phyloP scores from a whole-genome alignment of 148 eudicot species.

The Fallopia convolvulus region DNA sequence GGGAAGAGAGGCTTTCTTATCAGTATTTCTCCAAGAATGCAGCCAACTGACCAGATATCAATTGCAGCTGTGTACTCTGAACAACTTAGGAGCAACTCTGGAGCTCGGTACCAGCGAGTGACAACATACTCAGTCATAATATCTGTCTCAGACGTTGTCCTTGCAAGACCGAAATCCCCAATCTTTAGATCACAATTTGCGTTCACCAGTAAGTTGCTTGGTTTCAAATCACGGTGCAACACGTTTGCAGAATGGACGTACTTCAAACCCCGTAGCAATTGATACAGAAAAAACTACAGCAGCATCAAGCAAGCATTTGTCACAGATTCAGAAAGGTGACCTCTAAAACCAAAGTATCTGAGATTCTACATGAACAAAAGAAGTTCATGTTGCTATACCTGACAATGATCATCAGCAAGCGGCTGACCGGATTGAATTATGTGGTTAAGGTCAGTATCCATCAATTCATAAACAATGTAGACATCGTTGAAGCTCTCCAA shows the following conservation, averaged over 20 bases:
- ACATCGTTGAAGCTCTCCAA: slow-evolving; percentile 45
- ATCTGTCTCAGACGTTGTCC: slow-evolving; percentile 52
- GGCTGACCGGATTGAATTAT: slow-evolving; percentile 43
- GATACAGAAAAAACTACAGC: slow-evolving; percentile 45
- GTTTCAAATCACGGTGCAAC: slow-evolving; percentile 49
- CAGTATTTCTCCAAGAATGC: slow-evolving; percentile 42
- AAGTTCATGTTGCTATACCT: slow-evolving; percentile 24
- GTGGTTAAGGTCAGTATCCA: slow-evolving; percentile 39
- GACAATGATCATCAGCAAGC: slow-evolving; percentile 44
- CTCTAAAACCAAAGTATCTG: not conserved
- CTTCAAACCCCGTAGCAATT: slow-evolving; percentile 37
- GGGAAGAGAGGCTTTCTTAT: slow-evolving; percentile 44
- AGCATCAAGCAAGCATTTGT: not conserved
- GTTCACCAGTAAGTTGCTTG: slow-evolving; percentile 42
- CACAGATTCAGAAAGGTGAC: not conserved
- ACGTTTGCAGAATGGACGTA: slow-evolving; percentile 49
- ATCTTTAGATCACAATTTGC: slow-evolving; percentile 42
- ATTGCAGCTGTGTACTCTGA: slow-evolving; percentile 54
- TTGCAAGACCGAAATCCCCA: slow-evolving; percentile 49
- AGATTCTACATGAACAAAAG: not conserved
- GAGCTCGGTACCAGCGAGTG: slow-evolving; percentile 51
- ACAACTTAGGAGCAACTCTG: slow-evolving; percentile 44
- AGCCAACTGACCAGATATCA: slow-evolving; percentile 53
- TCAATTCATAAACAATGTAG: slow-evolving; percentile 36
- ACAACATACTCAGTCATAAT: slow-evolving; percentile 55